These are phyloP conservation scores for Arthroderma uncinatum DNA, from an alignment of 2,329 filamentous ascomycete species.

Conservation along the genomic window DNA sequence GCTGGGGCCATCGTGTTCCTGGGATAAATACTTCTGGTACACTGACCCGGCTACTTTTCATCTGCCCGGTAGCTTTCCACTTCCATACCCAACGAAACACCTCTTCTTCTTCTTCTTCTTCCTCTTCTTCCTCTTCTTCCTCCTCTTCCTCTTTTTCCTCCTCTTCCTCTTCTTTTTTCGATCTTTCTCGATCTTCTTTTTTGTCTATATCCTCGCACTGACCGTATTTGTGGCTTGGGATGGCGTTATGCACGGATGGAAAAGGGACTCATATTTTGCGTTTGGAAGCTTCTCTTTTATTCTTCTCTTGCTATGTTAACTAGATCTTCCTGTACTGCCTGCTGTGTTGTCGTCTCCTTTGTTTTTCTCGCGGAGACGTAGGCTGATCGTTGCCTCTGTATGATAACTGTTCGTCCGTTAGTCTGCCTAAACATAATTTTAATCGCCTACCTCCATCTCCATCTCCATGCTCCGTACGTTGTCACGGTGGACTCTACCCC, in stretches of 20 bases:
- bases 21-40: not conserved
- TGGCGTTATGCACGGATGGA: not conserved
- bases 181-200: not conserved
- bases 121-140: not conserved
- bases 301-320: not conserved
- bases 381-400: not conserved
- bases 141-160: not conserved
- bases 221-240: not conserved
- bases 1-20: not conserved
- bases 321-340: not conserved
- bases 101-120: not conserved
- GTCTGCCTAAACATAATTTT: not conserved
- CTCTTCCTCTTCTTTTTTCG: not conserved
- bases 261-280: not conserved
- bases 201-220: not conserved
- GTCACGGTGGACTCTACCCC: not conserved
- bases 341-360: not conserved
- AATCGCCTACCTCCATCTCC: not conserved
- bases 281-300: not conserved
- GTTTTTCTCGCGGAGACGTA: not conserved
- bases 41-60: not conserved
- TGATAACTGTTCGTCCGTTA: not conserved
- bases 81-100: not conserved
- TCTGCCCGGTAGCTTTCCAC: not conserved
- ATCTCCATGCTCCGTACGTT: too few species aligned